phyloP scores from a whole-genome alignment of 345 rosid species.

The Mallotus nudiflorus region DNA sequence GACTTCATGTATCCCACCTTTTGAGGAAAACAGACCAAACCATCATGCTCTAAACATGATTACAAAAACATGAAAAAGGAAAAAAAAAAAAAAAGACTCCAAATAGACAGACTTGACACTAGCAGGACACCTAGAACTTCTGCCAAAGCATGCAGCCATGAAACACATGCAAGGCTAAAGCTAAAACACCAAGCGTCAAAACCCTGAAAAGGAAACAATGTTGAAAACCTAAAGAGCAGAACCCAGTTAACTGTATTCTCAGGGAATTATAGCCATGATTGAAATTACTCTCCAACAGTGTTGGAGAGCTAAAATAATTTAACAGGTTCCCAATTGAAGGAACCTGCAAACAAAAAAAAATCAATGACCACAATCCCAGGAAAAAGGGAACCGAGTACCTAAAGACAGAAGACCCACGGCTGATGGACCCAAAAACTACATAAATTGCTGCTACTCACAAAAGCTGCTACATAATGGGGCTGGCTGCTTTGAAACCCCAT shows the following conservation, averaged over 20 bases:
- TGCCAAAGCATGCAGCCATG: background rate
- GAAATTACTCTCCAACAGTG: constrained; percentile 18
- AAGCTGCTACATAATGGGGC: constrained; percentile 24
- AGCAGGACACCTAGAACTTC: constrained; percentile 25
- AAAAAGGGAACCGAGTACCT: constrained; percentile 43
- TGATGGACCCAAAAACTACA: constrained; percentile 71
- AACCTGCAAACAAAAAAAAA: constrained; percentile 59
- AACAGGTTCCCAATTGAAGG: constrained; percentile 45
- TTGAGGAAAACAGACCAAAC: constrained; percentile 35
- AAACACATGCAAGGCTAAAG: constrained; percentile 19
- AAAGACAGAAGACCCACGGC: constrained; percentile 48
- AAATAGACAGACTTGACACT: constrained; percentile 22
- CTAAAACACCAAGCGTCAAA: constrained; percentile 42
- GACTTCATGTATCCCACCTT: constrained; percentile 20
- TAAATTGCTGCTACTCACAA: constrained; percentile 32
- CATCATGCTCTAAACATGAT: constrained; percentile 30
- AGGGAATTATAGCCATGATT: constrained; percentile 42
- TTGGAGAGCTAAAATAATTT: constrained; percentile 26
- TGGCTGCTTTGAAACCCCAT: constrained; percentile 9
- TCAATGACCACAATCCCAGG: constrained; percentile 52
- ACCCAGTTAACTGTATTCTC: constrained; percentile 51
- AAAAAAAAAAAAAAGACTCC: no score
- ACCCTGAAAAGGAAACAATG: constrained; percentile 34
- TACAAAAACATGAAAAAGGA: constrained; percentile 28
- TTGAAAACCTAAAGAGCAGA: constrained; percentile 27